A percentile compares a stretch with the other conserved stretches of the same genome.
These are phyloP conservation scores for Diaporthe citrichinensis DNA, from an alignment of 2,329 filamentous ascomycete species.

Conservation along the genomic window DNA sequence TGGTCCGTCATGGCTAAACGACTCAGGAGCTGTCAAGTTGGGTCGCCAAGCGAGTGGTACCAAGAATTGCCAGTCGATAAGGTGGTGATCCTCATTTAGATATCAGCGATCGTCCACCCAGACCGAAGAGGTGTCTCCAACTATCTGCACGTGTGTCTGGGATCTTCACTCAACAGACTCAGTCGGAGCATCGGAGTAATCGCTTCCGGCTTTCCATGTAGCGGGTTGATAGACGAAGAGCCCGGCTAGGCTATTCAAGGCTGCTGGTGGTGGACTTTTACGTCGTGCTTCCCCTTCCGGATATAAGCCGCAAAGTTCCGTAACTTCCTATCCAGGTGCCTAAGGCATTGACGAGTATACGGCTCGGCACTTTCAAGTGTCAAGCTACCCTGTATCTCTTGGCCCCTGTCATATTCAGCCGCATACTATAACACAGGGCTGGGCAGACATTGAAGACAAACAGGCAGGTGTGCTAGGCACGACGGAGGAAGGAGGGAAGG, in stretches of 20 bases:
- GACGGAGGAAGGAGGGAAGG: conserved; percentile 4
- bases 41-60: conserved; percentile 27
- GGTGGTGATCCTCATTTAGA: conserved; percentile 31
- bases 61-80: conserved; percentile 6
- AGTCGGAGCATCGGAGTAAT: not conserved
- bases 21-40: conserved; percentile 28
- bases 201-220: conserved; percentile 11
- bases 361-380: conserved; percentile 11
- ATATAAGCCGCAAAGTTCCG: not conserved
- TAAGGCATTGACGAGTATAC: not conserved
- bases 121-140: not conserved
- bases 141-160: conserved; percentile 7
- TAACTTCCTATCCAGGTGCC: not conserved
- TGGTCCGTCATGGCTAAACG: conserved; percentile 13
- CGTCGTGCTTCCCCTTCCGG: conserved; percentile 1
- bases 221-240: conserved; percentile 7
- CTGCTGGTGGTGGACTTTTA: not conserved
- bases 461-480: not conserved
- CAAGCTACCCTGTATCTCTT: not conserved
- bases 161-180: conserved; percentile 22
- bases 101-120: conserved; percentile 20
- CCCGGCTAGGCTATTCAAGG: conserved; percentile 4
- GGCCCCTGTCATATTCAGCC: conserved; percentile 11
- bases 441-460: not conserved
- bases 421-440: conserved; percentile 1